These are phyloP conservation scores for Sporisorium scitamineum DNA, from an alignment of 1,284 basidiomycete species.

Conservation along the genomic window DNA sequence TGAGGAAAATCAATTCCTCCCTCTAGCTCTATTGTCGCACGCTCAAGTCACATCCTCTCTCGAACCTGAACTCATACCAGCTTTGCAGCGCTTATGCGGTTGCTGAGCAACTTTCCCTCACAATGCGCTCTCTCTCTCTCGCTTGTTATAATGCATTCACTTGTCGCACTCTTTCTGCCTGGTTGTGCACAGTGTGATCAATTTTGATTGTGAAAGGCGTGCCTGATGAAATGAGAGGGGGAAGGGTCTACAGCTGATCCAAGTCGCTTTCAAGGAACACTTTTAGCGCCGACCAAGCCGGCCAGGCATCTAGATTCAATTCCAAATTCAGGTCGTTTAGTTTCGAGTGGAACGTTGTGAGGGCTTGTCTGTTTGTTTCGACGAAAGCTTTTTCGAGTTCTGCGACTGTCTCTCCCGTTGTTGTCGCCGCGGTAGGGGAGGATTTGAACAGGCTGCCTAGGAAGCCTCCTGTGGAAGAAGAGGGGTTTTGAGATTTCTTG, in stretches of 20 bases:
- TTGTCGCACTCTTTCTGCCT: neutral
- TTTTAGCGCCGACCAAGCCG: conserved; percentile 19
- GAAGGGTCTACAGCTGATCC: conserved; percentile 7
- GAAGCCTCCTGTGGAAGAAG: neutral
- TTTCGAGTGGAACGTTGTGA: neutral
- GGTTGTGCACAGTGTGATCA: neutral
- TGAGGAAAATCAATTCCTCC: too few relatives aligned
- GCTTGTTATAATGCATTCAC: neutral
- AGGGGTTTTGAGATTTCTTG: conserved; percentile 42
- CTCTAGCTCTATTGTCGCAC: too few relatives aligned
- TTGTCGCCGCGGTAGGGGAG: neutral
- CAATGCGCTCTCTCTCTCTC: neutral
- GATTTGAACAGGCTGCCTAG: conserved; percentile 18
- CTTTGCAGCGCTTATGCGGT: neutral
- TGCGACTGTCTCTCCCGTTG: neutral
- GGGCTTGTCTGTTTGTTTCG: conserved; percentile 13
- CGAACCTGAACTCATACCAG: neutral
- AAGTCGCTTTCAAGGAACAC: conserved; percentile 11
- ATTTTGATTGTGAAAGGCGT: neutral
- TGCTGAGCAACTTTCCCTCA: too few relatives aligned
- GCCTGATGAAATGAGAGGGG: neutral
- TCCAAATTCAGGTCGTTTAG: conserved; percentile 5
- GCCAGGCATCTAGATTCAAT: conserved; percentile 10
- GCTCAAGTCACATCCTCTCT: neutral
- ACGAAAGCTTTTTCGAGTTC: neutral